These are phyloP conservation scores for Mimosa pudica DNA, from an alignment of 306 rosid species.

Conservation along the genomic window DNA sequence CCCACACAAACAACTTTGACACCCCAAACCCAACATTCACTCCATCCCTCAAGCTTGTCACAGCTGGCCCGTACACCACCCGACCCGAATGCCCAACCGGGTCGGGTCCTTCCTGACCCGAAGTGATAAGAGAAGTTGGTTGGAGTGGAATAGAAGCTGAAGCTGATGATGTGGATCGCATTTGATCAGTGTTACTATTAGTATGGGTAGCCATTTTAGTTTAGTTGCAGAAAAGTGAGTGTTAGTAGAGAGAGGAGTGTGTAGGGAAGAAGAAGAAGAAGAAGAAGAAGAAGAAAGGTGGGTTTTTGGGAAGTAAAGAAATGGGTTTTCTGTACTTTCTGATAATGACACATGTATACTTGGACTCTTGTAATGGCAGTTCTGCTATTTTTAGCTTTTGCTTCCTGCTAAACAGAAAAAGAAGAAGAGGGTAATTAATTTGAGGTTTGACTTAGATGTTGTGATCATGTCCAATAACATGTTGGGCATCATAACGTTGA, in stretches of 20 bases:
- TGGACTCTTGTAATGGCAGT: background rate
- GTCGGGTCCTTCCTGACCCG: constrained; percentile 34
- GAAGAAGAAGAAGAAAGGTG: constrained; percentile 3
- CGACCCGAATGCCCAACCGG: constrained; percentile 47
- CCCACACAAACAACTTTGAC: constrained; percentile 82
- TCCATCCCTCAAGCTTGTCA: constrained; percentile 69
- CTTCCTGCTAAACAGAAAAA: background rate
- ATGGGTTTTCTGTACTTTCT: constrained; percentile 37
- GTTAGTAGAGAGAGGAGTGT: constrained; percentile 22
- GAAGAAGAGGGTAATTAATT: too few relatives aligned
- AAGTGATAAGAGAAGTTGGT: constrained; percentile 73
- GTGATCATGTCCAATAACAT: too few relatives aligned
- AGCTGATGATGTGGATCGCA: constrained; percentile 88
- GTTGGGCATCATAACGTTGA: too few relatives aligned
- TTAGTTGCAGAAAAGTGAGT: constrained; percentile 20
- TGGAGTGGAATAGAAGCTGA: constrained; percentile 69
- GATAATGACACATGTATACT: constrained; percentile 50
- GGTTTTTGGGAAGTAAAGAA: constrained; percentile 42
- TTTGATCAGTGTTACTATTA: constrained; percentile 54
- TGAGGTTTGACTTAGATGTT: too few relatives aligned
- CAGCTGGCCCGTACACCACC: constrained; percentile 75
- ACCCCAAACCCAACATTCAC: constrained; percentile 70
- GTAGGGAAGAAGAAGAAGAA: background rate
- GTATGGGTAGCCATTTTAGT: constrained; percentile 67
- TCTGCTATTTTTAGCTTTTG: background rate